Conservation (phyloP, 345 rosid genomes). For the Citropsis articulata region DNA sequence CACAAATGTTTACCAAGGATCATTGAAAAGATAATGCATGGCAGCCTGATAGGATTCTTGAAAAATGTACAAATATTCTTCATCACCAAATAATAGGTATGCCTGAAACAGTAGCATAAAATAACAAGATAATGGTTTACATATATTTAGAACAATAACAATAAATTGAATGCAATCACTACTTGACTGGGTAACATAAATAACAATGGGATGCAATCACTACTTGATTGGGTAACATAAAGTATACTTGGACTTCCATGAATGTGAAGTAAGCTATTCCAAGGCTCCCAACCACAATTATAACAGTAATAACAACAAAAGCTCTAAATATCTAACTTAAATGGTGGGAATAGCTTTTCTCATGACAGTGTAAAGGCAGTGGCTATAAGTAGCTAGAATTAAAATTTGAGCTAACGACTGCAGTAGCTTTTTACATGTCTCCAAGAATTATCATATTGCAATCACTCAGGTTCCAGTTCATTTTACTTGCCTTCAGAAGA, state of each 20-base stretch:
- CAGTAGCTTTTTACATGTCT: neutral
- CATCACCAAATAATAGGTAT: constrained; percentile 90
- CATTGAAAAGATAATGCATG: constrained; percentile 84
- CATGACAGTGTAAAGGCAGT: neutral
- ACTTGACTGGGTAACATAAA: neutral
- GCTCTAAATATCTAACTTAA: neutral
- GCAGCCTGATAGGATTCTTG: constrained; percentile 94
- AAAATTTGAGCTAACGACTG: neutral
- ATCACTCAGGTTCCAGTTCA: constrained; percentile 2
- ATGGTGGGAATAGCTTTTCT: neutral
- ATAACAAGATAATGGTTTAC: neutral
- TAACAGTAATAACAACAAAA: neutral
- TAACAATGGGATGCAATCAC: neutral
- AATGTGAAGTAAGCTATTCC: neutral
- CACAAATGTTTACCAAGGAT: constrained; percentile 82
- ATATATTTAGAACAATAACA: neutral
- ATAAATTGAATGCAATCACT: neutral
- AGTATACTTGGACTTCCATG: neutral
- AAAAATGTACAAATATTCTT: constrained; percentile 85
- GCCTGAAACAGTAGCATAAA: constrained; percentile 56
- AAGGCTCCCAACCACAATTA: neutral
- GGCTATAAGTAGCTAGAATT: neutral
- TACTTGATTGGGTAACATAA: neutral
- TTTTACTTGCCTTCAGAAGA: constrained; percentile 77
- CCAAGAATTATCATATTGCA: neutral